Percentiles rank a stretch among this genome's conserved stretches.
Evolutionary conservation across 495 filamentous ascomycete species (phyloP).

Genomic region (Xylaria venustula): DNA sequence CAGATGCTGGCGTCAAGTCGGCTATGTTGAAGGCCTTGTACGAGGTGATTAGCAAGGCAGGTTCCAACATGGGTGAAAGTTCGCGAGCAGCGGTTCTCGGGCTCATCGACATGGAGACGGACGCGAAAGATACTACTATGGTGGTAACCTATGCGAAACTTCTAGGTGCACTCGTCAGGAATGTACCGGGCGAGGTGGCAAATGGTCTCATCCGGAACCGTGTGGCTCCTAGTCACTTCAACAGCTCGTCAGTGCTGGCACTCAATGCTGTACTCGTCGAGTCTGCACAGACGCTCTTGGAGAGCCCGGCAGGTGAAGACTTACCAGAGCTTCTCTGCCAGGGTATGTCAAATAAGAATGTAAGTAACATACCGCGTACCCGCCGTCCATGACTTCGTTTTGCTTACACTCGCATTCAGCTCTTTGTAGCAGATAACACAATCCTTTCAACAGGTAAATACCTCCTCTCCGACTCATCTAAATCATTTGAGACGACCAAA

Average conservation of each 20-base stretch:
- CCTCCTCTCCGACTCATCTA: constrained; percentile 64
- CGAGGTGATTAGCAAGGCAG: constrained; percentile 93
- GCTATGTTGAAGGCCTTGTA: constrained; percentile 97
- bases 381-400: not conserved
- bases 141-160: constrained; percentile 85
- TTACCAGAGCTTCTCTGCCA: constrained; percentile 73
- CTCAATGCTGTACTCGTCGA: constrained; percentile 87
- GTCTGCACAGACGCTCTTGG: constrained; percentile 64
- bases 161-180: constrained; percentile 84
- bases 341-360: constrained; percentile 73
- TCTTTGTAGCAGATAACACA: constrained; percentile 83
- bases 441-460: constrained; percentile 96
- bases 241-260: constrained; percentile 66
- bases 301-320: constrained; percentile 64
- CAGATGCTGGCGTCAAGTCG: constrained; percentile 83
- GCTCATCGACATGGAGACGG: constrained; percentile 81
- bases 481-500: constrained; percentile 69
- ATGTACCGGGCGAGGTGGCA: constrained; percentile 66
- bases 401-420: constrained; percentile 40
- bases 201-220: constrained; percentile 74
- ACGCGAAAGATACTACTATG: constrained; percentile 71
- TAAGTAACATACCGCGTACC: constrained; percentile 48
- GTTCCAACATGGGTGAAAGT: constrained; percentile 86
- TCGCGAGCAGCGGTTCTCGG: constrained; percentile 78
- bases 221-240: constrained; percentile 69